Evolutionary conservation across 176 grass and related monocot species (phyloP).

Genomic region (bread wheat (Triticum aestivum)): DNA sequence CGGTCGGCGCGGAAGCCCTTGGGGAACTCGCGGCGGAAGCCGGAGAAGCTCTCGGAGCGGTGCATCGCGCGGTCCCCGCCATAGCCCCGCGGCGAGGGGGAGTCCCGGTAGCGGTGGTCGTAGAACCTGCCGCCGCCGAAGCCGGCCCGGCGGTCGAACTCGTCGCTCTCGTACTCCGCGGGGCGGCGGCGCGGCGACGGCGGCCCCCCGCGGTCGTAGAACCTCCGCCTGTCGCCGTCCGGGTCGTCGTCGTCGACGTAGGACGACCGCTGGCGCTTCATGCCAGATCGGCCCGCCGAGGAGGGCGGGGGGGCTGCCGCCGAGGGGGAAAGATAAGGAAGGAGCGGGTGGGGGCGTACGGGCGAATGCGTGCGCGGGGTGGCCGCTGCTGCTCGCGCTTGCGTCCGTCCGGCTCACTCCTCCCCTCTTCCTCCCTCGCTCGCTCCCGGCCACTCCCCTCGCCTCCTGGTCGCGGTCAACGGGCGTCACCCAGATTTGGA

Average conservation of each 20-base stretch:
- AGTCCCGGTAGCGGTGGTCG: slow-evolving; percentile 51
- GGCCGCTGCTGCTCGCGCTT: slow-evolving; percentile 39
- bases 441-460: slow-evolving; percentile 30
- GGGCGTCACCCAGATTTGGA: slow-evolving; percentile 56
- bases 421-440: background rate
- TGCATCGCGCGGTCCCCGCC: slow-evolving; percentile 48
- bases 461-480: slow-evolving; percentile 52
- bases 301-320: background rate
- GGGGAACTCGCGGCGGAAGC: slow-evolving; percentile 73
- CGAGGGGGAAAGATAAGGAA: slow-evolving; percentile 28
- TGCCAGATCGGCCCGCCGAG: slow-evolving; percentile 20
- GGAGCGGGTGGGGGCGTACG: slow-evolving; percentile 8
- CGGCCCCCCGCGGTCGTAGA: slow-evolving; percentile 39
- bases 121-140: slow-evolving; percentile 44
- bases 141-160: slow-evolving; percentile 54
- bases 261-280: slow-evolving; percentile 85
- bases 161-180: slow-evolving; percentile 44
- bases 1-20: slow-evolving; percentile 90
- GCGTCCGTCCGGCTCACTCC: slow-evolving; percentile 32
- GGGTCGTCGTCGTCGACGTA: slow-evolving; percentile 52
- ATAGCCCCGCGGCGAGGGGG: slow-evolving; percentile 52
- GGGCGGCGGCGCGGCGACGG: slow-evolving; percentile 26
- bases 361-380: slow-evolving; percentile 58
- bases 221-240: slow-evolving; percentile 51
- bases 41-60: slow-evolving; percentile 80